Percentiles rank a stretch among this genome's conserved stretches.
Conservation (phyloP, 2,329 filamentous ascomycete species). For the Xylaria sp. region DNA sequence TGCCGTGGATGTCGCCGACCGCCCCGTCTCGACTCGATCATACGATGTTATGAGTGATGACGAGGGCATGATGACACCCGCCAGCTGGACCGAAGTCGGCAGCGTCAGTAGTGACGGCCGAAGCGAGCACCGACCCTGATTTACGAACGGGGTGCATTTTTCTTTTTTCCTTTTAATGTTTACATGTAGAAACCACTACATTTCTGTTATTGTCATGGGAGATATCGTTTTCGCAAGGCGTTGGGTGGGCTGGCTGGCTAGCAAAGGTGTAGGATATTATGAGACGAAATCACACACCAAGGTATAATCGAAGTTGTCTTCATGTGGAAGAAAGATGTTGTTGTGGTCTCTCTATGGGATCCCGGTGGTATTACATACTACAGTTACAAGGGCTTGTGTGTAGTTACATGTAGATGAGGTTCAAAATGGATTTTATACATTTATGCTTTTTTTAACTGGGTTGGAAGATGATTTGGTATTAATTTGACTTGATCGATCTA, state of each 20-base stretch:
- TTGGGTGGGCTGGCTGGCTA: not conserved
- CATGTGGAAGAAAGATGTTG: not conserved
- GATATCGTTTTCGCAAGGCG: not conserved
- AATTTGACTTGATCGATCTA: no score
- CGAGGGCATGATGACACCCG: slow-evolving; percentile 54
- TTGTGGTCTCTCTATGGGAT: not conserved
- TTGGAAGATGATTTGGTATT: no score
- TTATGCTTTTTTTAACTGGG: no score
- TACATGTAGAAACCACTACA: not conserved
- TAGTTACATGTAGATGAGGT: not conserved
- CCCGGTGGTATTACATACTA: not conserved
- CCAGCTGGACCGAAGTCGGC: slow-evolving; percentile 61
- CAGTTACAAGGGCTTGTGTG: no score
- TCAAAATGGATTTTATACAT: no score
- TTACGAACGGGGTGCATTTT: no score
- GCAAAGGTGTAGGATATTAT: not conserved
- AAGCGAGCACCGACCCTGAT: slow-evolving; percentile 33
- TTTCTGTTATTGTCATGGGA: not conserved
- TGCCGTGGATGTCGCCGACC: slow-evolving; percentile 40
- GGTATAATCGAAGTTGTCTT: not conserved
- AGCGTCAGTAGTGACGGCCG: slow-evolving; percentile 57
- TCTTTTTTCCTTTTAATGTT: not conserved
- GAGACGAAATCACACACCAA: not conserved
- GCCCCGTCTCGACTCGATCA: slow-evolving; percentile 36
- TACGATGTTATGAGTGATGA: slow-evolving; percentile 57